phyloP scores from a whole-genome alignment of 805 yeast genomes.

The Schwanniomyces polymorphus region DNA sequence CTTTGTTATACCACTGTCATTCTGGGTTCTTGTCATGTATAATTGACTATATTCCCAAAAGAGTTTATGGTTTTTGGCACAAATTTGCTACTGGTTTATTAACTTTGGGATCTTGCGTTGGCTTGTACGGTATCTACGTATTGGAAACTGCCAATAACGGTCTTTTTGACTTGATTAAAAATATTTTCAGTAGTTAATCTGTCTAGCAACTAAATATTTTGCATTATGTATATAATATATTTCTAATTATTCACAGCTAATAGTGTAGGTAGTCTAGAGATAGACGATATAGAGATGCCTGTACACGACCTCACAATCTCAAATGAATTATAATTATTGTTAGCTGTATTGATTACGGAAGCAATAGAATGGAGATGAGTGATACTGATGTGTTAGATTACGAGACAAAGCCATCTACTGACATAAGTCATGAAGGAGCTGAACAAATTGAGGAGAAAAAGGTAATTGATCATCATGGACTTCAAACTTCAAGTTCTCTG shows the following conservation, averaged over 20 bases:
- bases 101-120: constrained; percentile 67
- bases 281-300: background rate
- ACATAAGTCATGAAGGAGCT: background rate
- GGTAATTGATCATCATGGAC: constrained; percentile 18
- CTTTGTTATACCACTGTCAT: constrained; percentile 74
- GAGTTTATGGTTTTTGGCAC: constrained; percentile 82
- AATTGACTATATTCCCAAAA: constrained; percentile 84
- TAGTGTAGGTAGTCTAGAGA: background rate
- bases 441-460: constrained; percentile 4
- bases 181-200: constrained; percentile 41
- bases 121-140: constrained; percentile 78
- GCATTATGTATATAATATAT: constrained; percentile 1
- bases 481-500: constrained; percentile 9
- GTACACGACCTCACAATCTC: constrained; percentile 1
- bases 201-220: constrained; percentile 19
- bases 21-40: constrained; percentile 90
- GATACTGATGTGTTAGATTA: constrained; percentile 13
- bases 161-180: constrained; percentile 59
- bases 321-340: background rate
- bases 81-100: constrained; percentile 66
- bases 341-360: background rate
- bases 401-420: constrained; percentile 3
- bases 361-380: constrained; percentile 8
- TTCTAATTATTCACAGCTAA: background rate
- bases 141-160: constrained; percentile 83